Base-by-base conservation (phyloP, 768 basidiomycete species). In the Russula foetens region DNA sequence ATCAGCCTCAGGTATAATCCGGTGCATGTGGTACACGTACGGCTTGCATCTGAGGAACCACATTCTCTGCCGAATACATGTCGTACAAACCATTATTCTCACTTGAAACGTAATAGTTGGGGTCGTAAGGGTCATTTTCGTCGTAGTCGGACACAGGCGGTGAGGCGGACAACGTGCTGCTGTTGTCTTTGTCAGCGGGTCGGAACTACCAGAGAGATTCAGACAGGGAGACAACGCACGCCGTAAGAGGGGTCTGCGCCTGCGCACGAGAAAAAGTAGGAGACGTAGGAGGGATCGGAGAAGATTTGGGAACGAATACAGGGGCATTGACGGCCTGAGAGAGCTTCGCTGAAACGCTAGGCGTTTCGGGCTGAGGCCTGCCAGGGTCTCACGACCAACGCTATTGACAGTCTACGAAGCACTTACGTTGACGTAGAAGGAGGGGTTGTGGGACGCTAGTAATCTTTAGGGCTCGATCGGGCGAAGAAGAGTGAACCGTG, bases 311-410 rank as follows among this genome's bases (percentile, higher is more conserved):
- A 23, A 93, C 83, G 63, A 93, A 93, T 45, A 92, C 83, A 38
- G 91, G 89, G 1, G 90, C 90, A 69, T 92, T 88, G 56, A 90
- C 80, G 3, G 88, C 87, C 63, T 87, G 81, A 46, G 85, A 79
- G 3, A 82, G 79, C 72, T 78, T 69, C 24, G 49, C 48, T 5
- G 66, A 44, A 19, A 28, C 45, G 44, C 38, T 65, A 53, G 65
- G 66, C 33, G 65, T 58, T 54, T 66, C 65, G 28, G 63, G 65
- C 33, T 59, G 63, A 23, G 63, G 51, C 23, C 65, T 66, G 56
- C n/a, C 1, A 14, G 24, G 46, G 14, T 35, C 12, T 11, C 23
- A 24, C n/a, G 29, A 12, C 19, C 19, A 41, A 46, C 39, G 28
- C 35, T 12, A 35, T 35, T 11, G 35, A 12, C 35, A 23, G 35